Evolutionary conservation across 129 eudicot species (phyloP).

Genomic region (Escallonia herrerae): DNA sequence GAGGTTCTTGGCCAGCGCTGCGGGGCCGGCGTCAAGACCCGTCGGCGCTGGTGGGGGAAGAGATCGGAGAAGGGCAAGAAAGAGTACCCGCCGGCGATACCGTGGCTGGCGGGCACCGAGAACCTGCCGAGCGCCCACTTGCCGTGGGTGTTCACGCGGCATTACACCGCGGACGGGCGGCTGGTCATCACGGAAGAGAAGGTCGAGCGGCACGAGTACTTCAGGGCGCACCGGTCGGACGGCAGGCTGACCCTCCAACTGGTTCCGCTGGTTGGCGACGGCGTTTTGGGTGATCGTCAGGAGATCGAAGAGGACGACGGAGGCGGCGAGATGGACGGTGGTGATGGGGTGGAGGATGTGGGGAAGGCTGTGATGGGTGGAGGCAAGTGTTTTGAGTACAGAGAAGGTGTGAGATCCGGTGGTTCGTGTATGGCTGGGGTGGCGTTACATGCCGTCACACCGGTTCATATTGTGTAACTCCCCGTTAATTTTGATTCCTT

Average conservation of each 20-base stretch:
- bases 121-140: conserved; percentile 8
- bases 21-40: not conserved
- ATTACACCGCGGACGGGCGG: conserved; percentile 41
- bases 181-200: conserved; percentile 46
- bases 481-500: too few relatives aligned
- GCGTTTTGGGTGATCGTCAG: not conserved
- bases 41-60: conserved; percentile 3
- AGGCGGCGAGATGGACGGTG: conserved; percentile 8
- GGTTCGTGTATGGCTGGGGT: conserved; percentile 3
- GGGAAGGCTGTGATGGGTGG: not conserved
- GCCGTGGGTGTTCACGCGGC: conserved; percentile 37
- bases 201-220: conserved; percentile 15
- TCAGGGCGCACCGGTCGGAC: conserved; percentile 31
- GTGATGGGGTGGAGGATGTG: too few relatives aligned
- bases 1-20: conserved; percentile 2
- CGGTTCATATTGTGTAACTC: too few relatives aligned
- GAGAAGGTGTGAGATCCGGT: not conserved
- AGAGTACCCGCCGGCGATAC: conserved; percentile 45
- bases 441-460: not conserved
- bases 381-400: conserved; percentile 8
- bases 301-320: not conserved
- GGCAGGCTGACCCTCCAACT: conserved; percentile 45
- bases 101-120: too few relatives aligned
- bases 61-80: conserved; percentile 4
- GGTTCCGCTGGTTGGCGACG: conserved; percentile 14